These are phyloP conservation scores for Macrolepiota dolichaula DNA, from an alignment of 768 basidiomycete species.

Conservation along the genomic window DNA sequence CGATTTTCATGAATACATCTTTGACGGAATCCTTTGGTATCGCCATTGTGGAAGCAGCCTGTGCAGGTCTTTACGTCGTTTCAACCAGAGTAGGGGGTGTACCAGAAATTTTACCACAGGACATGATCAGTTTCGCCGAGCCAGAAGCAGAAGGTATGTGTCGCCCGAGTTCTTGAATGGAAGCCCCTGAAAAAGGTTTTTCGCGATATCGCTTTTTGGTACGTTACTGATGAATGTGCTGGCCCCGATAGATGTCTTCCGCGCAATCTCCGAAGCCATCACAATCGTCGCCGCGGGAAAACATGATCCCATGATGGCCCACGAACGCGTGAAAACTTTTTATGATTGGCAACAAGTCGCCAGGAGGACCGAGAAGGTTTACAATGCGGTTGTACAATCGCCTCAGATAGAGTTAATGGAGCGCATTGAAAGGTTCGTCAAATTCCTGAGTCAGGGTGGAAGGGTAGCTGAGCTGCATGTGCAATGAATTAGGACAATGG, in stretches of 20 bases:
- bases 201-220: background rate
- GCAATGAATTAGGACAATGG: conserved; percentile 55
- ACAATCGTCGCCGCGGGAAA: conserved; percentile 57
- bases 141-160: conserved; percentile 89
- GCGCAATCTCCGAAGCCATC: conserved; percentile 81
- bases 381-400: conserved; percentile 60
- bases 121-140: conserved; percentile 93
- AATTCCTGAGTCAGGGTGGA: background rate
- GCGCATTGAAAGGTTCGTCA: conserved; percentile 64
- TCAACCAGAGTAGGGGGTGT: conserved; percentile 94
- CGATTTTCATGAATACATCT: conserved; percentile 94
- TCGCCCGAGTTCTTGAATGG: background rate
- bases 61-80: conserved; percentile 91
- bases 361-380: conserved; percentile 79
- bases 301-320: conserved; percentile 75
- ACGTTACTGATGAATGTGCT: background rate
- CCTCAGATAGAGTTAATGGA: conserved; percentile 71
- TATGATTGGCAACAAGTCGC: conserved; percentile 88
- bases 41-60: conserved; percentile 96
- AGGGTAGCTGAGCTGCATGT: background rate
- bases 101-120: conserved; percentile 88
- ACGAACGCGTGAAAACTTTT: conserved; percentile 74
- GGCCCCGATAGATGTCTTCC: conserved; percentile 64
- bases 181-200: background rate
- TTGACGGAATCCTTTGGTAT: conserved; percentile 97